These are phyloP conservation scores for Rasamsonia emersonii DNA, from an alignment of 2,329 filamentous ascomycete genomes.

Conservation along the genomic window DNA sequence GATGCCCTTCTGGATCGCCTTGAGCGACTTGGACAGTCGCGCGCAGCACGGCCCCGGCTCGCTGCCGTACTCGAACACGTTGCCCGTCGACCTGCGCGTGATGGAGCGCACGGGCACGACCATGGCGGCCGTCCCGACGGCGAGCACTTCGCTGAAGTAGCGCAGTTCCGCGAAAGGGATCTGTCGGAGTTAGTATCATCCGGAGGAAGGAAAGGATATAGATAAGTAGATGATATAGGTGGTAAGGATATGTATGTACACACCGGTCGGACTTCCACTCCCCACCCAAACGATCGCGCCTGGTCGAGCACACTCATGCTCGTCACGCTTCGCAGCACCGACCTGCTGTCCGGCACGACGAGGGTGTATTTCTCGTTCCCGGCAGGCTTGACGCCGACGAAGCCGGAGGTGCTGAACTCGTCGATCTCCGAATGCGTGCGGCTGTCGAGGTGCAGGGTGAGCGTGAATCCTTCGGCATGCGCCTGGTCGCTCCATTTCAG, in stretches of 20 bases:
- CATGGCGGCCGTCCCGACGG: conserved; percentile 18
- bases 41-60: conserved; percentile 3
- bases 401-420: conserved; percentile 27
- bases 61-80: conserved; percentile 1
- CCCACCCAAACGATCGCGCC: conserved; percentile 23
- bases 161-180: conserved; percentile 14
- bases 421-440: conserved; percentile 23
- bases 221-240: too few species aligned
- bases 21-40: neutral
- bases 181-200: conserved; percentile 4
- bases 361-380: conserved; percentile 14
- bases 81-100: conserved; percentile 11
- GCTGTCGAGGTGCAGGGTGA: conserved; percentile 29
- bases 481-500: conserved; percentile 23
- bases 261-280: conserved; percentile 20
- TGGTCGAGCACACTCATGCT: conserved; percentile 16
- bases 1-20: too few species aligned
- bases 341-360: conserved; percentile 22
- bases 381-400: conserved; percentile 21
- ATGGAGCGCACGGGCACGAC: conserved; percentile 19
- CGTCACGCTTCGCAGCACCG: conserved; percentile 24
- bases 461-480: conserved; percentile 19
- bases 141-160: conserved; percentile 18
- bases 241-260: conserved; percentile 1
- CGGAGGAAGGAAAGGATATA: too few species aligned